Base-by-base conservation (phyloP, 2,329 filamentous ascomycete species). In the Acephala macrosclerotiorum region DNA sequence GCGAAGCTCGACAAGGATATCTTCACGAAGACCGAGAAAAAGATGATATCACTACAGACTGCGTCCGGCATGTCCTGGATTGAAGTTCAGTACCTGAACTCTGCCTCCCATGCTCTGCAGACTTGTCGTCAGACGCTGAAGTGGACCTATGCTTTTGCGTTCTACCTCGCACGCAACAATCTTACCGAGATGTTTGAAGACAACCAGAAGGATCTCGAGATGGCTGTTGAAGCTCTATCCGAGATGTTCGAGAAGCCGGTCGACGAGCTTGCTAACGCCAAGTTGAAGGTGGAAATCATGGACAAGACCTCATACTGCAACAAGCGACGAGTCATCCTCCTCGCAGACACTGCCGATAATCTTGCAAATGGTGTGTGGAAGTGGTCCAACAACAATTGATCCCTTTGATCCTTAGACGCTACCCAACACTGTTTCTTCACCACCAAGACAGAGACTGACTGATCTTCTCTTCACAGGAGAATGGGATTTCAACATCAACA, bases 171-270 rank as follows among this genome's bases (percentile, higher is more conserved):
- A 2, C 89, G 93, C 63, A 98, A 97, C 84, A 98, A 99, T 76
- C 82, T 96, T 63, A 98, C 96, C 0, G 93, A 95, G 76, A 98
- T 99, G 61, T 99, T 99, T 67, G 96, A 99, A 78, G 94, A 98
- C 78, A 99, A 99, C 78, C 96, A 99, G 76, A 97, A 97, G 79
- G 96, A 99, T 77, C 82, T 99, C 26, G 96, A 99, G 79, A 91
- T 99, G 89, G 95, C 96, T 0, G 96, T 98, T 0, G 96, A 99
- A 81, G 94, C 92, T 64, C 81, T 99, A 70, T 97, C 93, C n/a
- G 94, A 97, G 79, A 97, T 99, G 93, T 99, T 99, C 72, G 96
- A 99, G 84, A 97, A 97, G 82, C 93, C 94, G 0, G 93, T 95
- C n/a, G 82, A 89, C 47, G 94, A 97, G 74, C 83, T 99, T 20